phyloP scores from a whole-genome alignment of 2,329 filamentous ascomycete genomes.

The Sporothrix mexicana region DNA sequence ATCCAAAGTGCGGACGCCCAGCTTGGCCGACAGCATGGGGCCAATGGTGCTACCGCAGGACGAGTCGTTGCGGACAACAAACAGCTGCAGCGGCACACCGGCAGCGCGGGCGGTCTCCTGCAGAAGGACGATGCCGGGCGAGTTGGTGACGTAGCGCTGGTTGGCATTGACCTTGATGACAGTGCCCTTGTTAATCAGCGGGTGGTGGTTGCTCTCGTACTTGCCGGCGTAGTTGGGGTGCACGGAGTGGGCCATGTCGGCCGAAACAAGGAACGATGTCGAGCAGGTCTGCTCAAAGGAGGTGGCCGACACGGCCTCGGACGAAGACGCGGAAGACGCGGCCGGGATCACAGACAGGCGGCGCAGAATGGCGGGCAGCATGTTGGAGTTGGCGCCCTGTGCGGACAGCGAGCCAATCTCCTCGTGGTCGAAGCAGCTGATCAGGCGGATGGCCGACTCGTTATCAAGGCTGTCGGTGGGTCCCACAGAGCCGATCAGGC shows the following conservation, averaged over 20 bases:
- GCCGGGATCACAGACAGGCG: conserved; percentile 81
- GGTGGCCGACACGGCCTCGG: conserved; percentile 70
- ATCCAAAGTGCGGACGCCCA: conserved; percentile 89
- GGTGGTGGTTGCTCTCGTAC: conserved; percentile 88
- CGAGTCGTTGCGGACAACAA: conserved; percentile 95
- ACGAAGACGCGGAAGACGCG: conserved; percentile 50
- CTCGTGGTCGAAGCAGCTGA: conserved; percentile 96
- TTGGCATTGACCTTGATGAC: conserved; percentile 99
- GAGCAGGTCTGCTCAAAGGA: conserved; percentile 93
- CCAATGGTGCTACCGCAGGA: conserved; percentile 96
- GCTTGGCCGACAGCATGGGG: conserved; percentile 87
- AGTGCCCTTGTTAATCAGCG: conserved; percentile 93
- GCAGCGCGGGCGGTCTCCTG: conserved; percentile 80
- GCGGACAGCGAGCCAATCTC: conserved; percentile 93
- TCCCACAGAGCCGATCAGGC: conserved; percentile 78
- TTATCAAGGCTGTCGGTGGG: conserved; percentile 70
- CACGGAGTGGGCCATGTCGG: conserved; percentile 96
- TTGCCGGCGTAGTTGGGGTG: conserved; percentile 94
- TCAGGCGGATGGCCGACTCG: conserved; percentile 76
- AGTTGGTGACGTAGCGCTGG: conserved; percentile 94
- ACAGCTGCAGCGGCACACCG: conserved; percentile 88
- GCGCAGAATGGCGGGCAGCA: conserved; percentile 84
- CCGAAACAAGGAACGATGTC: conserved; percentile 90
- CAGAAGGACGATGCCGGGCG: conserved; percentile 88
- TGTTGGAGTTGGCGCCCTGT: conserved; percentile 91